Conservation (phyloP, 805 yeast species). For the Zygosaccharomyces siamensis region DNA sequence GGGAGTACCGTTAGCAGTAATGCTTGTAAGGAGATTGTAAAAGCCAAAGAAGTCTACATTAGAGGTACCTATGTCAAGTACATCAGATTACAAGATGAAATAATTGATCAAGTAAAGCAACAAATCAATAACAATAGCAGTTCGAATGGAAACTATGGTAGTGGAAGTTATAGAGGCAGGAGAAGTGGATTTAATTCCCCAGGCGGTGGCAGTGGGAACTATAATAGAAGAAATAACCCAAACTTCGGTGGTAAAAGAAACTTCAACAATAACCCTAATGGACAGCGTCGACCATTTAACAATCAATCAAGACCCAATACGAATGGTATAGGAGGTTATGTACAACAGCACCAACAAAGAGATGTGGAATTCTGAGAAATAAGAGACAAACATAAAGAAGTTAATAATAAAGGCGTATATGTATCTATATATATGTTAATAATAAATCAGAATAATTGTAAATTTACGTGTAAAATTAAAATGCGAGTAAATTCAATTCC, state of each 20-base stretch:
- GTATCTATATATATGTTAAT: slow-evolving; percentile 2
- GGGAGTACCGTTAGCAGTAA: slow-evolving; percentile 23
- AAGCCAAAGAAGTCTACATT: slow-evolving; percentile 69
- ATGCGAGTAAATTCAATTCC: not conserved
- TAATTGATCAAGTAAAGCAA: slow-evolving; percentile 71
- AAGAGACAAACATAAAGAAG: not conserved
- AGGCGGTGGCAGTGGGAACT: slow-evolving; percentile 34
- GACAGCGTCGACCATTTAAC: slow-evolving; percentile 10
- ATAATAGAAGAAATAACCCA: slow-evolving; percentile 30
- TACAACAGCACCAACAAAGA: slow-evolving; percentile 24
- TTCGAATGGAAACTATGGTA: slow-evolving; percentile 30
- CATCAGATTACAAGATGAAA: slow-evolving; percentile 68
- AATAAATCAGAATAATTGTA: not conserved
- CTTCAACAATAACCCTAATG: slow-evolving; percentile 21
- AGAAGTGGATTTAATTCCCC: slow-evolving; percentile 21
- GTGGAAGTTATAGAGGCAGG: slow-evolving; percentile 32
- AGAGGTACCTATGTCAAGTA: slow-evolving; percentile 82
- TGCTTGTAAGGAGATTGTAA: slow-evolving; percentile 46
- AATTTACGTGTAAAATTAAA: not conserved
- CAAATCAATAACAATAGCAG: slow-evolving; percentile 50
- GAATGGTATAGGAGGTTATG: slow-evolving; percentile 33
- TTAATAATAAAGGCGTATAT: not conserved
- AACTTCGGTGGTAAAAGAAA: slow-evolving; percentile 28
- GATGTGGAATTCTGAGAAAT: slow-evolving; percentile 12
- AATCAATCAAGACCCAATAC: slow-evolving; percentile 12